Evolutionary conservation across 2,329 filamentous ascomycete genomes (phyloP).

Genomic region (Nakataea oryzae): DNA sequence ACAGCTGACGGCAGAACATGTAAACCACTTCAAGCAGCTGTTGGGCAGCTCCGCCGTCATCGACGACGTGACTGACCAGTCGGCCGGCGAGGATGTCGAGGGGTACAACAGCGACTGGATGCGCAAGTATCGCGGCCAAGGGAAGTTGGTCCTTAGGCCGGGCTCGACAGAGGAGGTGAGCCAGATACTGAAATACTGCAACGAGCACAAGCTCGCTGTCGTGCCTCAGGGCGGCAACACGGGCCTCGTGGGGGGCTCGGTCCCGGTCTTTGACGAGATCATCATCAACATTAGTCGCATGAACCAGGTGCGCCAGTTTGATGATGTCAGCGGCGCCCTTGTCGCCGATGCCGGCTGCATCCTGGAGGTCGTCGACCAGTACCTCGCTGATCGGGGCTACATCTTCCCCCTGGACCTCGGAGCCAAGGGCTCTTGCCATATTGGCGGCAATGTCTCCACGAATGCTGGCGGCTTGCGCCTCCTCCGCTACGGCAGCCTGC

Average conservation of each 20-base stretch:
- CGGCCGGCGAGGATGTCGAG: slow-evolving; percentile 66
- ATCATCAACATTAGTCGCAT: slow-evolving; percentile 84
- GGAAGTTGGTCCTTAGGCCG: slow-evolving; percentile 78
- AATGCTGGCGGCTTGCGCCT: slow-evolving; percentile 89
- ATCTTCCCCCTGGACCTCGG: slow-evolving; percentile 97
- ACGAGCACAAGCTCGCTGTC: slow-evolving; percentile 81
- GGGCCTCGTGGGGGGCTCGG: slow-evolving; percentile 86
- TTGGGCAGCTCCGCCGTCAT: slow-evolving; percentile 72
- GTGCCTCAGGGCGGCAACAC: slow-evolving; percentile 97
- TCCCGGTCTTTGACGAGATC: slow-evolving; percentile 97
- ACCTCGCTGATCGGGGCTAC: slow-evolving; percentile 70
- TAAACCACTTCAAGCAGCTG: slow-evolving; percentile 71
- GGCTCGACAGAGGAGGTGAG: slow-evolving; percentile 79
- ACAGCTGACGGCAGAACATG: slow-evolving; percentile 65
- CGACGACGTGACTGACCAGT: slow-evolving; percentile 68
- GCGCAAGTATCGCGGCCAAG: slow-evolving; percentile 92
- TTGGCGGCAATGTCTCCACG: slow-evolving; percentile 91
- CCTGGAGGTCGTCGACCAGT: slow-evolving; percentile 79
- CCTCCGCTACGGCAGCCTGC: slow-evolving; percentile 85
- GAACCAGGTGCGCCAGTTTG: slow-evolving; percentile 85
- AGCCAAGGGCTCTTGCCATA: slow-evolving; percentile 92
- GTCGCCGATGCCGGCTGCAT: slow-evolving; percentile 88
- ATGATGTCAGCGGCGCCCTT: slow-evolving; percentile 82
- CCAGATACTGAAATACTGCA: slow-evolving; percentile 88
- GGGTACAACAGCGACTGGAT: slow-evolving; percentile 98